phyloP scores from a whole-genome alignment of 495 filamentous ascomycete genomes.

The Tuber calosporum region DNA sequence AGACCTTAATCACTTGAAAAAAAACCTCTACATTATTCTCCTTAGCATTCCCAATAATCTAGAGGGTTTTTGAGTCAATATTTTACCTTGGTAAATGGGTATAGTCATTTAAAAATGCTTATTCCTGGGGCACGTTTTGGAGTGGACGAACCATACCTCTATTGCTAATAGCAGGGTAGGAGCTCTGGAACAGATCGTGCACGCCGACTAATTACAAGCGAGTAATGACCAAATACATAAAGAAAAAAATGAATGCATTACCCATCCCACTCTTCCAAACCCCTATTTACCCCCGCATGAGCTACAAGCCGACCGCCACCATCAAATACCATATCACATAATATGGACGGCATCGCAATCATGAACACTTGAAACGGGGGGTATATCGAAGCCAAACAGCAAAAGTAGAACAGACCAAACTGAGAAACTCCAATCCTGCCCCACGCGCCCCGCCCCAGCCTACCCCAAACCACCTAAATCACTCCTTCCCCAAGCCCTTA shows the following conservation, averaged over 20 bases:
- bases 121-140: no score
- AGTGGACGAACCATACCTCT: no score
- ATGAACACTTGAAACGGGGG: neutral
- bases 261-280: neutral
- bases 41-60: no score
- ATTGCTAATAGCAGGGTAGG: neutral
- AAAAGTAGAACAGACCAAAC: neutral
- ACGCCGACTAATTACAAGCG: neutral
- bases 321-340: neutral
- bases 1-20: no score
- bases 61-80: no score
- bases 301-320: neutral
- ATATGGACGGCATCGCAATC: neutral
- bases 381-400: neutral
- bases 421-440: neutral
- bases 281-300: neutral
- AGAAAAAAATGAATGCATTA: neutral
- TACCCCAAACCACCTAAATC: conserved; percentile 5
- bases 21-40: no score
- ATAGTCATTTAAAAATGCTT: no score
- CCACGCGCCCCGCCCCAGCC: neutral
- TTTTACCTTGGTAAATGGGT: no score
- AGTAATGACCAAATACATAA: neutral
- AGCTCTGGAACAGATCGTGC: neutral
- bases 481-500: conserved; percentile 30